Base-by-base conservation (phyloP, 768 basidiomycete genomes). In the Gloeophyllum trabeum region DNA sequence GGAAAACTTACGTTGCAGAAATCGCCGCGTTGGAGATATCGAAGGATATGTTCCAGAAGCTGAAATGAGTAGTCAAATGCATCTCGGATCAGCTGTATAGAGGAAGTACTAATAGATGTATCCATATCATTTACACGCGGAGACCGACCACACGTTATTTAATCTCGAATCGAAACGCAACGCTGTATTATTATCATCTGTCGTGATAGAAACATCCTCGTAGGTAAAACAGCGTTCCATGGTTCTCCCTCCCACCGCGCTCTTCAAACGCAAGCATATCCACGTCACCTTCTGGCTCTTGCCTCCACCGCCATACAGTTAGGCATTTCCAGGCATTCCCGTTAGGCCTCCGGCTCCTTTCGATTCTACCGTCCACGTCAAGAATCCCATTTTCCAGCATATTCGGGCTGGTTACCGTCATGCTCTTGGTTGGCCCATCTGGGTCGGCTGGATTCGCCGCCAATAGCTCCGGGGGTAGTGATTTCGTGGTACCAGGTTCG, bases 1-100 rank as follows among this genome's bases (percentile, higher is more conserved):
- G 79, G 54, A 79, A 74, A 51, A 86, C 81, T 1, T 52, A 83
- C 25, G 82, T 92, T 51, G 81, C 81, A 10, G 92, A 96, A 56
- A 75, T 91, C 41, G 62, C 75, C 26, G 81, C 82, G 4, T 59
- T 93, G 22, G 73, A 78, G 49, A 61, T 69, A 39, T 81, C 83
- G 21, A 81, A 76, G 54, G 70, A 75, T 50, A 85, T 85, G 77
- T 93, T 94, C 59, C 61, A 67, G 6, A 72, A 74, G 51, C 57
- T 88, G 43, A 80, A 79, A 55, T 78, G 61, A 58, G 42, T 7
- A 16, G 10, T n/a, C n/a, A n/a, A n/a, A n/a, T n/a, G n/a, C n/a
- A n/a, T n/a, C n/a, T n/a, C n/a, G n/a, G n/a, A n/a, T n/a, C n/a
- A n/a, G n/a, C 26, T 5, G 16, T 10, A 32, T 10, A 32, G 10